Conservation (phyloP, 108 stramenopile species). For the Nitzschia putrida region DNA sequence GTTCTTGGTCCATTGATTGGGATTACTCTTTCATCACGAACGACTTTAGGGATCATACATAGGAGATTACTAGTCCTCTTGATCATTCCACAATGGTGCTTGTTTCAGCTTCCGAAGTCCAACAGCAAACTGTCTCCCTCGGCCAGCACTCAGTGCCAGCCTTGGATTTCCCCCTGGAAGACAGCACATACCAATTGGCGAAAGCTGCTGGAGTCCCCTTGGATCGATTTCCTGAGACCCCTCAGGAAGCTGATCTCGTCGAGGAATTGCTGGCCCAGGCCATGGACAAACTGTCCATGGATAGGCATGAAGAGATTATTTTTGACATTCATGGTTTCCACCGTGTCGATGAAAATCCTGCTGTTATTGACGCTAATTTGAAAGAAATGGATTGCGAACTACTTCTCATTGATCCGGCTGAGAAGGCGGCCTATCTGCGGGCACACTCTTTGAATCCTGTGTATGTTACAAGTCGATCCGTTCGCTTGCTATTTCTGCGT, state of each 20-base stretch:
- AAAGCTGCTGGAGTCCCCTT: background rate
- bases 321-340: constrained; percentile 1
- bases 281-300: constrained; percentile 1
- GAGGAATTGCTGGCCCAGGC: constrained; percentile 2
- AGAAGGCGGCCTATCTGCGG: constrained; percentile 17
- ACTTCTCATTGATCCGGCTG: background rate
- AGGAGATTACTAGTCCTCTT: no score
- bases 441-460: constrained; percentile 8
- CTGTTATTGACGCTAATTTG: background rate
- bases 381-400: background rate
- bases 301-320: background rate
- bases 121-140: background rate
- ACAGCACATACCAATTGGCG: background rate
- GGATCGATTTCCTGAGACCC: background rate
- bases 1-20: no score
- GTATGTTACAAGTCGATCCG: constrained; percentile 4
- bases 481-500: constrained; percentile 1
- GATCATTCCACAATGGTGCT: background rate
- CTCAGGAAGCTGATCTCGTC: background rate
- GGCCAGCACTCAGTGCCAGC: background rate
- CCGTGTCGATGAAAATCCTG: background rate
- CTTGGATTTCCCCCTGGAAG: background rate
- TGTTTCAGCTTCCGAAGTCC: background rate
- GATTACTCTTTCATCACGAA: no score
- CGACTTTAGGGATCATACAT: no score